These are phyloP conservation scores for Agaricales sp. DNA, from an alignment of 1,284 basidiomycete genomes.

Conservation along the genomic window DNA sequence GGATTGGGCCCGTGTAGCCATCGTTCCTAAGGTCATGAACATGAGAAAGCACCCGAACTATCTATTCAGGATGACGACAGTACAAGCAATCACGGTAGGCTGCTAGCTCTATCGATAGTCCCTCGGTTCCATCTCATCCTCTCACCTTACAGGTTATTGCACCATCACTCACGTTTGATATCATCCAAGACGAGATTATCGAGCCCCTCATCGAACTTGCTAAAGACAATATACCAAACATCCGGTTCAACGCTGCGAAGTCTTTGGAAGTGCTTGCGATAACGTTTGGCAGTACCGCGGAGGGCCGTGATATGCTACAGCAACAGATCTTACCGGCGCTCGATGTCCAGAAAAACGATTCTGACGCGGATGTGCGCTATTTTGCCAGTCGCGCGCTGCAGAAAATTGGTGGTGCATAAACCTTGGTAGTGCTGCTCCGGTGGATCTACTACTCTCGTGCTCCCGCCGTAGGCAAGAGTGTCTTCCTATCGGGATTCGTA, in stretches of 20 bases:
- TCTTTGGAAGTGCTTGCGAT: slow-evolving; percentile 80
- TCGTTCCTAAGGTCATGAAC: slow-evolving; percentile 95
- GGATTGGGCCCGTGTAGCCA: slow-evolving; percentile 91
- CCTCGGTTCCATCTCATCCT: slow-evolving; percentile 8
- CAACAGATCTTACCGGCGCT: slow-evolving; percentile 75
- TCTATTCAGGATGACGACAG: slow-evolving; percentile 97
- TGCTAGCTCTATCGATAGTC: slow-evolving; percentile 9
- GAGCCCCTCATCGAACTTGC: slow-evolving; percentile 81
- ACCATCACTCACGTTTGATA: slow-evolving; percentile 82
- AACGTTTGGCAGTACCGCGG: slow-evolving; percentile 55
- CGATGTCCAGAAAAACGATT: slow-evolving; percentile 83
- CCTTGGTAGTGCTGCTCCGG: too few species aligned
- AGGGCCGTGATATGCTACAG: slow-evolving; percentile 69
- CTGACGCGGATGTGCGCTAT: slow-evolving; percentile 93
- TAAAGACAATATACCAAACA: slow-evolving; percentile 94
- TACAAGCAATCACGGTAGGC: slow-evolving; percentile 93
- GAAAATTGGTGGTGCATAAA: slow-evolving; percentile 18
- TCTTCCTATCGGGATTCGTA: too few species aligned
- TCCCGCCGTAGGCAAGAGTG: too few species aligned
- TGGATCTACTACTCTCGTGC: too few species aligned
- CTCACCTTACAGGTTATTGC: slow-evolving; percentile 72
- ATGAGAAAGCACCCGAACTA: slow-evolving; percentile 99
- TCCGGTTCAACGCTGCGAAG: slow-evolving; percentile 98
- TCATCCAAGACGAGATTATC: slow-evolving; percentile 81
- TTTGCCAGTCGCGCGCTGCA: slow-evolving; percentile 67